Base-by-base conservation (phyloP, 352 stramenopile species). In the Pythium angustatum region DNA sequence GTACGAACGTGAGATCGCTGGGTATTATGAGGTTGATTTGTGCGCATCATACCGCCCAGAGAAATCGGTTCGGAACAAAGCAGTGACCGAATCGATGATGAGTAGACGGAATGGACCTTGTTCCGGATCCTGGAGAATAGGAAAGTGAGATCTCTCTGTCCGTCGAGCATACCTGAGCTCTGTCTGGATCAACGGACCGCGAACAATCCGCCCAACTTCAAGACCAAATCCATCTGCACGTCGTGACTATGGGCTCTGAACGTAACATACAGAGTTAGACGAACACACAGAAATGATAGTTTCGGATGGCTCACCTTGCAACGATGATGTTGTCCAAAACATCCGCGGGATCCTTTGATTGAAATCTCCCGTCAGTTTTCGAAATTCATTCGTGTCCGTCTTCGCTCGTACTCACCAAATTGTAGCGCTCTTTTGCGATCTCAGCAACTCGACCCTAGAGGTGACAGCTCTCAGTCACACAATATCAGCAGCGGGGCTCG, bases 301-400 rank as follows among this genome's bases (percentile, higher is more conserved):
- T n/a, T n/a, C 6, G 1, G n/a, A 5, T 58, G 5, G 11, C 22
- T 51, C 51, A 91, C 82, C 89, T 82, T 17, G 91, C 92, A 36
- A 97, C 82, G 45, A 98, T 92, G 52, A 98, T 96, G 73, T 98
- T 98, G 66, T 98, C 93, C 24, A 98, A 77, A n/a, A 96, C 33
- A 38, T 38, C 33, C 33, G 40, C 19, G 17, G 3, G 17, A 5
- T 47, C 3, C 11, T 27, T n/a, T n/a, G n/a, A n/a, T n/a, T n/a
- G n/a, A n/a, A n/a, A n/a, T n/a, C n/a, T n/a, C n/a, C n/a, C n/a
- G n/a, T n/a, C n/a, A n/a, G n/a, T n/a, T n/a, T n/a, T n/a, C n/a
- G n/a, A n/a, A n/a, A n/a, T n/a, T n/a, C n/a, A 41, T 36, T 26
- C 12, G 5, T 8, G 26, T 64, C 33, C 57, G 30, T 40, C 21